Evolutionary conservation across 352 stramenopile genomes (phyloP), one percentile per base, ranked within the genome.

Genomic region (Peronosclerospora sorghi): DNA sequence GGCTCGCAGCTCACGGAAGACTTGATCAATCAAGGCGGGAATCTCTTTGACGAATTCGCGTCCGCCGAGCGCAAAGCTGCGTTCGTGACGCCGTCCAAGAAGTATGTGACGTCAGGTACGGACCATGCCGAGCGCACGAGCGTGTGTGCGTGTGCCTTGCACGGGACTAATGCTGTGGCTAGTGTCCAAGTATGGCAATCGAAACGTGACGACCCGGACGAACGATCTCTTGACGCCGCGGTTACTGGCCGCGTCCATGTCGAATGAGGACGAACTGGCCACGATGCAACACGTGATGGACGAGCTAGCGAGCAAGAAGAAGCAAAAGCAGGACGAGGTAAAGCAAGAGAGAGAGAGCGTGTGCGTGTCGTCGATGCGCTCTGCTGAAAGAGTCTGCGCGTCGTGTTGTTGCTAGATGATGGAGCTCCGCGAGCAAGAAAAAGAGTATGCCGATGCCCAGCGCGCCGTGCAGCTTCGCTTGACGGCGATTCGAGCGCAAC

Each of bases 101-200:
- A 88, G 67, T 93, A 93, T 30, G 73, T 91, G 12, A 83, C 75
- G 4, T 82, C 76, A 43, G 71, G 73, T 82, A 51, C 17, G 62
- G n/a, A n/a, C n/a, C n/a, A n/a, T n/a, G n/a, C n/a, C n/a, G n/a
- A n/a, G n/a, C n/a, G n/a, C n/a, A n/a, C n/a, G n/a, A n/a, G n/a
- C n/a, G n/a, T n/a, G n/a, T n/a, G n/a, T n/a, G n/a, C n/a, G n/a
- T n/a, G n/a, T n/a, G n/a, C n/a, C n/a, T n/a, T n/a, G n/a, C n/a
- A n/a, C n/a, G n/a, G n/a, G n/a, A n/a, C n/a, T n/a, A n/a, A n/a
- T n/a, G n/a, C n/a, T n/a, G n/a, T n/a, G 1, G 10, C 15, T 23
- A 67, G 73, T 93, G 5, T 91, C 78, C 9, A 90, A 87, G 50
- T 93, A 93, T 40, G 81, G 81, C 18, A 70, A 86, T 28, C 66